Conservation (phyloP, 23 red algal genomes). For the Gracilaria gracilis region DNA sequence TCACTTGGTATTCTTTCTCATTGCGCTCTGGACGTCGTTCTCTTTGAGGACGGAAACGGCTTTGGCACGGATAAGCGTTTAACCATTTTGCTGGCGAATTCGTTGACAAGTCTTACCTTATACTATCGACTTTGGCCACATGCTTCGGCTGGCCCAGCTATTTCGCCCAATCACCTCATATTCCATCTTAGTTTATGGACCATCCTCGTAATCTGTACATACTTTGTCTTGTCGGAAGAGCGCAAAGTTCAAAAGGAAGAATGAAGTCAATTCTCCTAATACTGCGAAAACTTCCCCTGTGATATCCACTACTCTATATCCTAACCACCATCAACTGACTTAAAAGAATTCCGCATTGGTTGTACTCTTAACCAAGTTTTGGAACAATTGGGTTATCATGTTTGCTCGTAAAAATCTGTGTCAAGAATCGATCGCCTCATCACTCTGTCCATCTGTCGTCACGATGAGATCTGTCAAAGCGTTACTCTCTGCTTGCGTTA, state of each 20-base stretch:
- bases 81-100: constrained; percentile 40
- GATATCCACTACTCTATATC: not conserved
- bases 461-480: constrained; percentile 47
- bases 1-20: constrained; percentile 66
- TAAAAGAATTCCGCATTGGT: not conserved
- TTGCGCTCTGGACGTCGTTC: constrained; percentile 57
- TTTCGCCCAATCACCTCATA: constrained; percentile 29
- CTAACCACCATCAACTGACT: not conserved
- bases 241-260: constrained; percentile 31
- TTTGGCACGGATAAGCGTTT: constrained; percentile 16
- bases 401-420: not conserved
- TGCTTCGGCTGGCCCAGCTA: constrained; percentile 47
- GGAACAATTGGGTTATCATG: not conserved
- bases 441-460: not conserved
- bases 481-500: constrained; percentile 33
- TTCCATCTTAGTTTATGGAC: constrained; percentile 60
- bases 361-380: not conserved
- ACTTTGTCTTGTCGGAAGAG: not conserved
- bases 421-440: not conserved
- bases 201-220: constrained; percentile 36
- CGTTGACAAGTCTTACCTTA: constrained; percentile 33
- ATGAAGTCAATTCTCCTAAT: not conserved
- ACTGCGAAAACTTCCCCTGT: not conserved
- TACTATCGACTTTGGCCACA: constrained; percentile 66
- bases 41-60: constrained; percentile 29